Conservation (phyloP, 2,329 filamentous ascomycete species). For the Dendrostoma leiphaemia region DNA sequence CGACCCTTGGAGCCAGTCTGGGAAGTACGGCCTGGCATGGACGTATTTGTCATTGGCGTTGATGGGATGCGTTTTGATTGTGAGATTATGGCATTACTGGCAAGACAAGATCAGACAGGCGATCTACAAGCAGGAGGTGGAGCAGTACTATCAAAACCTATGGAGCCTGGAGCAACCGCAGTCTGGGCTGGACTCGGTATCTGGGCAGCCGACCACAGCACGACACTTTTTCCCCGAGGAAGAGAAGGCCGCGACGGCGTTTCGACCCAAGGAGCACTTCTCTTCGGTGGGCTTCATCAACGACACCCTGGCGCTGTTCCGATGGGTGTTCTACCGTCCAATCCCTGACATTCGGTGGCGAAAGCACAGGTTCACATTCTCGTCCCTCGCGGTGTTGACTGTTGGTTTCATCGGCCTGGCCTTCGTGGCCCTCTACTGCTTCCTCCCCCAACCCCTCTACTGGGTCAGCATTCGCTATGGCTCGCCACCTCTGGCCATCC, state of each 20-base stretch:
- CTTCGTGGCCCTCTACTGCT: slow-evolving; percentile 79
- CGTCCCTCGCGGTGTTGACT: slow-evolving; percentile 70
- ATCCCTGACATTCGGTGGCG: slow-evolving; percentile 71
- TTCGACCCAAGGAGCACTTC: slow-evolving; percentile 67
- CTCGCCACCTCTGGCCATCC: slow-evolving; percentile 82
- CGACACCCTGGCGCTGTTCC: slow-evolving; percentile 75
- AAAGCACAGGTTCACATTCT: slow-evolving; percentile 72
- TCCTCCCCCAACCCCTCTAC: slow-evolving; percentile 84
- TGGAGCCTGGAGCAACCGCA: slow-evolving; percentile 50
- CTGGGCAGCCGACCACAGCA: slow-evolving; percentile 36
- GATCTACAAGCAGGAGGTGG: slow-evolving; percentile 78
- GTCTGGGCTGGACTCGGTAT: slow-evolving; percentile 35
- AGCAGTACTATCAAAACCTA: slow-evolving; percentile 58
- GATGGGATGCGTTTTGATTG: slow-evolving; percentile 61
- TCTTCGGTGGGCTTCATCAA: slow-evolving; percentile 75
- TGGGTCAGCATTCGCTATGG: slow-evolving; percentile 84
- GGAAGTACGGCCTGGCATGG: slow-evolving; percentile 84
- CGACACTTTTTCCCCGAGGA: slow-evolving; percentile 74
- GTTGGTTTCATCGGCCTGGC: slow-evolving; percentile 66
- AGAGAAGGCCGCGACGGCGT: slow-evolving; percentile 55
- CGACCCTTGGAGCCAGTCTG: slow-evolving; percentile 79
- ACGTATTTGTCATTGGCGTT: slow-evolving; percentile 82
- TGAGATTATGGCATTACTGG: slow-evolving; percentile 85
- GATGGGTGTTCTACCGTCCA: slow-evolving; percentile 87
- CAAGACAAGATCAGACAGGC: slow-evolving; percentile 91